phyloP scores from a whole-genome alignment of 805 yeast genomes.

The Myxozyma neglecta region DNA sequence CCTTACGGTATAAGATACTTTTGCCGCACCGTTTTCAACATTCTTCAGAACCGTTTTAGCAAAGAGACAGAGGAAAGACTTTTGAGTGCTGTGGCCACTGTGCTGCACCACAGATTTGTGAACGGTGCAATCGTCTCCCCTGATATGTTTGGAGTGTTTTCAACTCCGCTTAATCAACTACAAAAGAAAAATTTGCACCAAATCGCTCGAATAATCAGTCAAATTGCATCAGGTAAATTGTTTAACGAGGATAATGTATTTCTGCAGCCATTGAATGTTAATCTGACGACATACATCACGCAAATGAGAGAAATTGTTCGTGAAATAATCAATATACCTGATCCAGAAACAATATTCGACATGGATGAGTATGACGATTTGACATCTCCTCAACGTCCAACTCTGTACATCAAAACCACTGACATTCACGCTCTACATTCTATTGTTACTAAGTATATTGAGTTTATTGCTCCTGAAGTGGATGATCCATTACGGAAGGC shows the following conservation, averaged over 20 bases:
- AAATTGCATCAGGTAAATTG: conserved; percentile 65
- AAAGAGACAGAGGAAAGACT: conserved; percentile 59
- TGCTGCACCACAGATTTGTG: conserved; percentile 41
- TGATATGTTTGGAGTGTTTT: conserved; percentile 53
- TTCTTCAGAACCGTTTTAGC: conserved; percentile 47
- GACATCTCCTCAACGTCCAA: conserved; percentile 49
- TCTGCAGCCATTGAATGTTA: conserved; percentile 78
- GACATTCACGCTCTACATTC: conserved; percentile 45
- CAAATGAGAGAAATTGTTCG: conserved; percentile 49
- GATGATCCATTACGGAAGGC: conserved; percentile 58
- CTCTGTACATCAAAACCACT: conserved; percentile 41
- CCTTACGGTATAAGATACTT: conserved; percentile 60
- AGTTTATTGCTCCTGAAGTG: conserved; percentile 32
- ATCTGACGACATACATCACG: conserved; percentile 53
- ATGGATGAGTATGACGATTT: conserved; percentile 71
- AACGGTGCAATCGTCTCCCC: conserved; percentile 44
- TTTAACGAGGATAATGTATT: conserved; percentile 63
- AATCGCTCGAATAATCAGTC: conserved; percentile 60
- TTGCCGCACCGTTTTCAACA: conserved; percentile 47
- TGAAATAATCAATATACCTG: conserved; percentile 54
- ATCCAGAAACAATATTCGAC: conserved; percentile 59
- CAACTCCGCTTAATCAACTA: conserved; percentile 37
- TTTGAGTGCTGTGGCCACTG: conserved; percentile 65
- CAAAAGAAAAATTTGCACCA: conserved; percentile 55
- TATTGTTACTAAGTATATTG: conserved; percentile 39